Conservation (phyloP, 306 rosid species). For the Vigna angularis region DNA sequence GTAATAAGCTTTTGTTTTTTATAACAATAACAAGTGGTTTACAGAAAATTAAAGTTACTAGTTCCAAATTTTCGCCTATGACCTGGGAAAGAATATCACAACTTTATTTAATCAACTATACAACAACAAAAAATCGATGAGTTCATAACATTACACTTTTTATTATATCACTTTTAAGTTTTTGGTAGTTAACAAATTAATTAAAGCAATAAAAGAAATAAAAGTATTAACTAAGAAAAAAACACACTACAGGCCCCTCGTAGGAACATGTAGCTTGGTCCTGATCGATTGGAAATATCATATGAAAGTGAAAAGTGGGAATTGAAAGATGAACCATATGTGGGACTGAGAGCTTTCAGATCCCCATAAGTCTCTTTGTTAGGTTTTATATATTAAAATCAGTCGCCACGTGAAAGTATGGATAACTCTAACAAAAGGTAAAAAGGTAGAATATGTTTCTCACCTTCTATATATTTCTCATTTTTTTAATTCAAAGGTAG, state of each 20-base stretch:
- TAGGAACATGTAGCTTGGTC: not conserved
- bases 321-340: constrained; percentile 41
- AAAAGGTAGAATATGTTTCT: constrained; percentile 32
- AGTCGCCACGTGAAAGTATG: constrained; percentile 43
- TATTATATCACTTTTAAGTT: too few species aligned
- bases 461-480: constrained; percentile 27
- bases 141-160: not conserved
- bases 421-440: constrained; percentile 46
- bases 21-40: not conserved
- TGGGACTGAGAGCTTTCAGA: constrained; percentile 41
- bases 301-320: constrained; percentile 40
- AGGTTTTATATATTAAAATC: constrained; percentile 28
- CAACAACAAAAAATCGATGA: too few species aligned
- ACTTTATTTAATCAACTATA: not conserved
- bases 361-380: constrained; percentile 44
- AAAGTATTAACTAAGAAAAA: not conserved
- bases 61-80: not conserved
- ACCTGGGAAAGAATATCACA: not conserved
- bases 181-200: not conserved
- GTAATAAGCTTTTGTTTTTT: not conserved
- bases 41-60: not conserved
- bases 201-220: not conserved
- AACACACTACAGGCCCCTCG: not conserved
- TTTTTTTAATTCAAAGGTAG: not conserved
- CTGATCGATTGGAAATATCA: constrained; percentile 32